These are phyloP conservation scores for Entomophthora muscae DNA, from an alignment of 371 early-diverging fungal genomes.

Conservation along the genomic window DNA sequence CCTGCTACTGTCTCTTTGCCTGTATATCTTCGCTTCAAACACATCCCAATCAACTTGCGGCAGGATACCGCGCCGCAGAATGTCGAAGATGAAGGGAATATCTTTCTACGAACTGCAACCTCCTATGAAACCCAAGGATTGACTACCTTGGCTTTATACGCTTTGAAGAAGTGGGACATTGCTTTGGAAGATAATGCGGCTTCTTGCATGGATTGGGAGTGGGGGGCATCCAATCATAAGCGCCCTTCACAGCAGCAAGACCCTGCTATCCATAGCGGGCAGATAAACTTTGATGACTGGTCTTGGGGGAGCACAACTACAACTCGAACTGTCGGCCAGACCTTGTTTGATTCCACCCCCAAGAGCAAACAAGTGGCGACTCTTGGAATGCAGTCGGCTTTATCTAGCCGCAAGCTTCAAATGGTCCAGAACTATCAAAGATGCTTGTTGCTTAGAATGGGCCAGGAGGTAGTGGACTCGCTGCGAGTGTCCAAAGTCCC, in stretches of 20 bases:
- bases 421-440: not conserved
- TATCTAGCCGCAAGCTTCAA: not conserved
- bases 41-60: not conserved
- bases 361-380: no score
- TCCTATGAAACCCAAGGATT: not conserved
- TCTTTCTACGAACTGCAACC: not conserved
- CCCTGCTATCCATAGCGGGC: constrained; percentile 2
- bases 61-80: not conserved
- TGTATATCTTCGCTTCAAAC: not conserved
- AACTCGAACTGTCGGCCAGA: not conserved
- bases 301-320: not conserved
- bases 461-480: not conserved
- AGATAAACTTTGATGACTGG: constrained; percentile 6
- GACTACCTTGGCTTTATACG: not conserved
- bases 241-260: no score
- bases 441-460: not conserved
- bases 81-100: not conserved
- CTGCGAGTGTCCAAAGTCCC: not conserved
- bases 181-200: not conserved
- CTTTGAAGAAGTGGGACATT: not conserved
- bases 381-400: not conserved
- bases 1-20: not conserved
- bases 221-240: not conserved
- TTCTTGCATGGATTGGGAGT: not conserved
- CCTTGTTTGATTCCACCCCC: not conserved